Conservation (phyloP, 192 early-diverging fungal species). For the Polychytrium aggregatum region DNA sequence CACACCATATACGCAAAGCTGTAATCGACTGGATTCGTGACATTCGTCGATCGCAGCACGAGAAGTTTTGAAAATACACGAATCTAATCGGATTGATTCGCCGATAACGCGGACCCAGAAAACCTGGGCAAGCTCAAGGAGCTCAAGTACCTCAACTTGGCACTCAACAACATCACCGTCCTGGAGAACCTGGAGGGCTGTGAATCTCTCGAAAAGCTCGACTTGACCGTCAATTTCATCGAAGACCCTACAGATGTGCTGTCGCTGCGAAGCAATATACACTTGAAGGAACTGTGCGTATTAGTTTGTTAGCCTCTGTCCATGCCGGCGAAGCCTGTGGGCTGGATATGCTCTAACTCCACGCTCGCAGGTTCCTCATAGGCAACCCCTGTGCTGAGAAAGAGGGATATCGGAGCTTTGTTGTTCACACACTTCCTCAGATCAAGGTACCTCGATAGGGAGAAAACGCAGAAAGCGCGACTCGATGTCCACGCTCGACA, state of each 20-base stretch:
- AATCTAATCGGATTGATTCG: not conserved
- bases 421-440: conserved; percentile 39
- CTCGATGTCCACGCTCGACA: not conserved
- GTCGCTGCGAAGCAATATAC: conserved; percentile 21
- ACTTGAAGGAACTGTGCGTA: conserved; percentile 35
- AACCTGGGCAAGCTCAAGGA: conserved; percentile 44
- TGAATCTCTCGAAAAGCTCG: conserved; percentile 41
- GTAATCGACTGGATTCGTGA: too few species aligned
- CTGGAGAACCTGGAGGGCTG: conserved; percentile 49
- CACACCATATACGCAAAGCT: too few species aligned
- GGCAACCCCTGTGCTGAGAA: conserved; percentile 41
- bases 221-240: conserved; percentile 52
- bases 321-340: too few species aligned
- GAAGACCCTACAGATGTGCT: conserved; percentile 35
- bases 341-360: too few species aligned
- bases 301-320: not conserved
- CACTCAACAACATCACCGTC: conserved; percentile 44
- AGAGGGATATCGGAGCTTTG: conserved; percentile 40
- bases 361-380: conserved; percentile 25
- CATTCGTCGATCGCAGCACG: too few species aligned
- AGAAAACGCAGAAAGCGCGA: not conserved
- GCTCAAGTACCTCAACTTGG: conserved; percentile 44
- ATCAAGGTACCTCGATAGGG: conserved; percentile 21
- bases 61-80: too few species aligned
- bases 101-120: conserved; percentile 15